Conservation (phyloP, 2,329 filamentous ascomycete genomes). For the Penicillium sp. region DNA sequence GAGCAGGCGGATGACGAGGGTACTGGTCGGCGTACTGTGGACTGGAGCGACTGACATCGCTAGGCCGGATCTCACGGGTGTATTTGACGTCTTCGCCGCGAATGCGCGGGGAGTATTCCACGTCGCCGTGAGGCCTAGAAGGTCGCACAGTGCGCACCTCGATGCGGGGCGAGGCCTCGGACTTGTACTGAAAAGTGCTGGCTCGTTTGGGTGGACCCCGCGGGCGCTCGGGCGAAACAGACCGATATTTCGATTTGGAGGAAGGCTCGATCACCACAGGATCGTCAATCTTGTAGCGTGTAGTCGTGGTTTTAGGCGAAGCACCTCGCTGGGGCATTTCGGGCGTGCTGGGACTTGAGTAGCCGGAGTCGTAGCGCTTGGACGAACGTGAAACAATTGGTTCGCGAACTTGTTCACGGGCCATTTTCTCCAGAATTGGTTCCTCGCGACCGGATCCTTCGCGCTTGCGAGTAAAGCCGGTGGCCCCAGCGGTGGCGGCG, state of each 20-base stretch:
- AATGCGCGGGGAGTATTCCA: constrained; percentile 21
- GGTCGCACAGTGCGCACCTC: constrained; percentile 25
- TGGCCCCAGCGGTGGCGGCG: constrained; percentile 28
- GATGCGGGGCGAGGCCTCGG: constrained; percentile 24
- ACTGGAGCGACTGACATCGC: constrained; percentile 18
- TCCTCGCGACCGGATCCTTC: constrained; percentile 28
- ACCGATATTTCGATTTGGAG: constrained; percentile 26
- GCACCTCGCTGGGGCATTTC: constrained; percentile 36
- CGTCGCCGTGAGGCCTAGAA: constrained; percentile 21
- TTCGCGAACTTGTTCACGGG: constrained; percentile 25
- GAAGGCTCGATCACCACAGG: constrained; percentile 29
- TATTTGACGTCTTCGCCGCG: constrained; percentile 31
- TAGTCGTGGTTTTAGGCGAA: constrained; percentile 32
- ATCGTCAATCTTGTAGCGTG: constrained; percentile 36
- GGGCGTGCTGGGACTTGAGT: constrained; percentile 46
- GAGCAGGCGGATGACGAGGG: constrained; percentile 18
- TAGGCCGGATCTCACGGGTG: constrained; percentile 27
- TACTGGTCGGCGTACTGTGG: constrained; percentile 20
- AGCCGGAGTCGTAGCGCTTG: constrained; percentile 45
- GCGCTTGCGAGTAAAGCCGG: constrained; percentile 30
- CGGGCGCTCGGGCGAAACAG: constrained; percentile 29
- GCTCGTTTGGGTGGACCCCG: constrained; percentile 29
- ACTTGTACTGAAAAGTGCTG: constrained; percentile 28
- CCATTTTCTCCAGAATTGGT: constrained; percentile 29
- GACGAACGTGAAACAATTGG: constrained; percentile 32